Percentiles rank a stretch among this genome's conserved stretches.
These are phyloP conservation scores for Phragmites australis DNA, from an alignment of 176 grass and related monocot genomes.

Conservation along the genomic window DNA sequence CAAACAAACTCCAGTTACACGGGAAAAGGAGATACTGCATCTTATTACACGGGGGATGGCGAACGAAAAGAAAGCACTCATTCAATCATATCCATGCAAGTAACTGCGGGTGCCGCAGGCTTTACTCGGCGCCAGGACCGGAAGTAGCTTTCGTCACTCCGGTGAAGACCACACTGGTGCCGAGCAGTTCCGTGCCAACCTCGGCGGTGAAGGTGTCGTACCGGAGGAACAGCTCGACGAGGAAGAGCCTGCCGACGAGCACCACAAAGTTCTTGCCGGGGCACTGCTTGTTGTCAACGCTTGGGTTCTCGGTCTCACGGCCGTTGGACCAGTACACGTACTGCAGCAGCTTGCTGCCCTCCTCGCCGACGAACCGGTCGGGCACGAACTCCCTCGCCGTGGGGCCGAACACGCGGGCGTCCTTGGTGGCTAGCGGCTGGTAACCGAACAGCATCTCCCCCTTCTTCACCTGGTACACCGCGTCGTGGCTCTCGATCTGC, in stretches of 20 bases:
- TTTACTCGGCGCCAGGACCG: background rate
- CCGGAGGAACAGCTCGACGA: slow-evolving; percentile 69
- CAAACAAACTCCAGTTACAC: too few relatives aligned
- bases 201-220: slow-evolving; percentile 68
- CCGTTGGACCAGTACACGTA: slow-evolving; percentile 83
- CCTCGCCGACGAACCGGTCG: slow-evolving; percentile 66
- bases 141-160: slow-evolving; percentile 53
- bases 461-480: slow-evolving; percentile 48
- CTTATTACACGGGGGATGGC: too few relatives aligned
- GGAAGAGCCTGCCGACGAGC: slow-evolving; percentile 64
- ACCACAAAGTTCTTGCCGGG: slow-evolving; percentile 67
- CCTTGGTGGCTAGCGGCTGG: slow-evolving; percentile 62
- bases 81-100: too few relatives aligned
- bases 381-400: slow-evolving; percentile 55
- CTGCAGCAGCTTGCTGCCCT: slow-evolving; percentile 60
- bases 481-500: slow-evolving; percentile 61
- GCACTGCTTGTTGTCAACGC: slow-evolving; percentile 66
- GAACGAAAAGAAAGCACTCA: too few relatives aligned
- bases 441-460: slow-evolving; percentile 81
- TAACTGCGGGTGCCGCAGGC: background rate
- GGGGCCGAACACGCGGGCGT: slow-evolving; percentile 55
- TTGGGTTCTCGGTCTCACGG: slow-evolving; percentile 55
- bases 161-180: slow-evolving; percentile 49
- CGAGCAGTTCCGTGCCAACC: slow-evolving; percentile 38
- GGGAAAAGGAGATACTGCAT: too few relatives aligned